Evolutionary conservation across 352 stramenopile species (phyloP).

Genomic region (Phytophthora sojae): DNA sequence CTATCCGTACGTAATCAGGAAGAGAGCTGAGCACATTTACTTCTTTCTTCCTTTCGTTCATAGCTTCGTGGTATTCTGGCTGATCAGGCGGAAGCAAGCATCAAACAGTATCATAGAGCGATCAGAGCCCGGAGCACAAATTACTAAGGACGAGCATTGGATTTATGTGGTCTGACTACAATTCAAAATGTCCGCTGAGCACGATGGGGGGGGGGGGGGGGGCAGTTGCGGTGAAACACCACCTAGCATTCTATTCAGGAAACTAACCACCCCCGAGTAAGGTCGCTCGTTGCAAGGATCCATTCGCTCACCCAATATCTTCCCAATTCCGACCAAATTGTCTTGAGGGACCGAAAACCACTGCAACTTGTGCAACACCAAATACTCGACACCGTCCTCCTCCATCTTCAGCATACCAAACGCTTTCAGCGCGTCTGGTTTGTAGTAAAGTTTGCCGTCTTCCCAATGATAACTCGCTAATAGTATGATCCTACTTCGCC

Average conservation of each 20-base stretch:
- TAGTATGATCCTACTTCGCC: slow-evolving; percentile 5
- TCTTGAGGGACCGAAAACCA: slow-evolving; percentile 4
- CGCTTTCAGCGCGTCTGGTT: background rate
- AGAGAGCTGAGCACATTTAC: too few species aligned
- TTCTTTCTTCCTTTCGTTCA: too few species aligned
- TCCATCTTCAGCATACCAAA: slow-evolving; percentile 12
- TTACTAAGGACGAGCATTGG: too few species aligned
- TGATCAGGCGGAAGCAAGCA: too few species aligned
- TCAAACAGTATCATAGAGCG: too few species aligned
- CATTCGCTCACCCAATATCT: background rate
- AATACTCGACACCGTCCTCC: slow-evolving; percentile 4
- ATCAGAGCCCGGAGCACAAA: too few species aligned
- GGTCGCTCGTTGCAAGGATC: slow-evolving; percentile 6
- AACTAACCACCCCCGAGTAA: slow-evolving; percentile 1
- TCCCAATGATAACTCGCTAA: slow-evolving; percentile 5
- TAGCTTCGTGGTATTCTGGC: too few species aligned
- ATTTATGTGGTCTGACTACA: too few species aligned
- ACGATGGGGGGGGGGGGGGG: too few species aligned
- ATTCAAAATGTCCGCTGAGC: too few species aligned
- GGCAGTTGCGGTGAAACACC: too few species aligned
- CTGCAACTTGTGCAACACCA: slow-evolving; percentile 8
- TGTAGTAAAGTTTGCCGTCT: slow-evolving; percentile 16
- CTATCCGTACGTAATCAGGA: too few species aligned
- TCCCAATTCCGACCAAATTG: background rate
- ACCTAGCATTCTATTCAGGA: background rate